Evolutionary conservation across 2,329 filamentous ascomycete genomes (phyloP), one percentile per base, ranked within the genome.

Genomic region (Alternaria triticimaculans): DNA sequence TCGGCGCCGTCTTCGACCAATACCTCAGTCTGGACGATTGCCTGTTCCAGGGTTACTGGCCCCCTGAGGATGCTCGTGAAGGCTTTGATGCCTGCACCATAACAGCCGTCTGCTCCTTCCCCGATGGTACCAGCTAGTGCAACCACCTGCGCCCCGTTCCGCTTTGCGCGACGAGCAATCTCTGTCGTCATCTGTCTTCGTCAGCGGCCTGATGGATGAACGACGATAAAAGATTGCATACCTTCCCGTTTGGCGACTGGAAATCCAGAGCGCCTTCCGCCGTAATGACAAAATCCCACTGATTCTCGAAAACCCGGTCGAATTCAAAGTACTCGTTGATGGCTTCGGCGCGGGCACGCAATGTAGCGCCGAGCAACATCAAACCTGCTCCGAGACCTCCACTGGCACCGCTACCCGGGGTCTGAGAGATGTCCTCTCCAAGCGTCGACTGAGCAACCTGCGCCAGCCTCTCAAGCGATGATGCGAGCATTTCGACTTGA

Each of bases 251-350:
- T 0, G 84, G 82, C 0, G 84, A 86, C 65, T 87, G 85, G 49
- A 81, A 80, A 65, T 87, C 85, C 15, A 87, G 80, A 10, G 84
- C 83, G 1, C 85, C 85, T 68, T 87, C 85, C 2, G 84, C 85
- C 0, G 85, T 87, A 65, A 87, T 78, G 0, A 86, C 83, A 8
- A 87, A 78, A 61, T 87, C 82, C 65, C 83, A 85, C 21, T 69
- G 65, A 26, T 81, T 72, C 14, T 82, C 78, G 57, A 87, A 83
- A 4, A 86, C 76, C 3, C 76, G 75, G 44, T 83, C 80, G 26
- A 87, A 74, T 55, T 82, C 80, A 51, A 87, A 83, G 67, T 86
- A 86, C 62, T 85, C 82, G 70, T 82, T 84, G 67, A 86, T 82
- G 25, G 84, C 81, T 58, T 85, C 84, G 68, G 82, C 84, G 49